Conservation (phyloP, 129 eudicot genomes). For the Escallonia herrerae region DNA sequence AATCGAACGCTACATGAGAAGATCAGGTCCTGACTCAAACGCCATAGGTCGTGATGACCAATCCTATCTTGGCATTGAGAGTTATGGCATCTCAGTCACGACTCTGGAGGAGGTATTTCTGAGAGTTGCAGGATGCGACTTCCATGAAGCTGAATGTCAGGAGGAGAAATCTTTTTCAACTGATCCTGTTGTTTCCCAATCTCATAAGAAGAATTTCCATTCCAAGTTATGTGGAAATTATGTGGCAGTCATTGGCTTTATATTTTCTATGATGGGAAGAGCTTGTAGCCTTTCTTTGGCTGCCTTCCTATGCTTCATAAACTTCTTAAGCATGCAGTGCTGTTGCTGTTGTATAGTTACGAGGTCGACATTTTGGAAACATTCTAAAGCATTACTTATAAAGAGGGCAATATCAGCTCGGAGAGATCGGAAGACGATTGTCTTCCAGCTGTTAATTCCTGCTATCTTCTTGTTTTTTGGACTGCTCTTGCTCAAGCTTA, state of each 20-base stretch:
- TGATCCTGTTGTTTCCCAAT: slow-evolving; percentile 30
- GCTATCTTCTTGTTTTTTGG: slow-evolving; percentile 84
- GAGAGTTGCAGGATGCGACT: slow-evolving; percentile 87
- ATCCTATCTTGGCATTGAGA: slow-evolving; percentile 63
- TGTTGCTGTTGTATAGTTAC: slow-evolving; percentile 67
- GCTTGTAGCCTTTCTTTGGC: slow-evolving; percentile 35
- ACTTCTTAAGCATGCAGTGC: slow-evolving; percentile 53
- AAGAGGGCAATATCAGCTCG: slow-evolving; percentile 84
- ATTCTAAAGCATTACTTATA: slow-evolving; percentile 77
- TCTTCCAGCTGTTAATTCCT: slow-evolving; percentile 88
- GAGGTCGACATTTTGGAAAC: slow-evolving; percentile 87
- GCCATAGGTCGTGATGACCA: slow-evolving; percentile 25
- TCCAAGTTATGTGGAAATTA: slow-evolving; percentile 54
- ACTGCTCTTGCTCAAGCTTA: slow-evolving; percentile 68
- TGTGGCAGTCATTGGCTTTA: slow-evolving; percentile 34
- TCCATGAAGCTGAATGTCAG: slow-evolving; percentile 46
- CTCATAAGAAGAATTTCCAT: slow-evolving; percentile 24
- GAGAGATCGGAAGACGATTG: slow-evolving; percentile 73
- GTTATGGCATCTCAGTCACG: slow-evolving; percentile 95
- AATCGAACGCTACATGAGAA: slow-evolving; percentile 78
- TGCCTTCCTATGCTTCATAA: slow-evolving; percentile 46
- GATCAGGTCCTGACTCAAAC: slow-evolving; percentile 28
- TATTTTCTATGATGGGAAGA: slow-evolving; percentile 42
- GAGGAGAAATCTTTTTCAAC: slow-evolving; percentile 27
- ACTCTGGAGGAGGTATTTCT: slow-evolving; percentile 97